Percentiles rank a stretch among this genome's conserved stretches.
Evolutionary conservation across 2,329 filamentous ascomycete species (phyloP).

Genomic region (Hypomyces rosellus): DNA sequence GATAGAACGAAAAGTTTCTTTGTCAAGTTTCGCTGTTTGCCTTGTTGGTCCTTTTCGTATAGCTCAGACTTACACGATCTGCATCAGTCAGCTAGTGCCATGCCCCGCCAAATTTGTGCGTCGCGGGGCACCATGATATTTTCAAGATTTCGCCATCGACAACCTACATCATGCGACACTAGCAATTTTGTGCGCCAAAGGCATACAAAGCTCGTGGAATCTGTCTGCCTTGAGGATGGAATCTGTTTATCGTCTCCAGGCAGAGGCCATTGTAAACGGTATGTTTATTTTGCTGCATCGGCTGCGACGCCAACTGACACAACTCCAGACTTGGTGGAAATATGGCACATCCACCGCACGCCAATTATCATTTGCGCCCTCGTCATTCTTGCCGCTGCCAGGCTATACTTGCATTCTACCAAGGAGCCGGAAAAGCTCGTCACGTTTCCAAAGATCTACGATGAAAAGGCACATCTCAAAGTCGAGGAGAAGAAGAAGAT

Average conservation of each 20-base stretch:
- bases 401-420: slow-evolving; percentile 37
- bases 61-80: background rate
- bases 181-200: slow-evolving; percentile 5
- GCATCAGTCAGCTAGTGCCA: slow-evolving; percentile 4
- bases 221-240: slow-evolving; percentile 11
- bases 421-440: slow-evolving; percentile 29
- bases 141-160: slow-evolving; percentile 6
- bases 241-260: slow-evolving; percentile 5
- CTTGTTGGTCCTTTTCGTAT: background rate
- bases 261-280: slow-evolving; percentile 10
- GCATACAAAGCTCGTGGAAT: background rate
- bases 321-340: slow-evolving; percentile 30
- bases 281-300: background rate
- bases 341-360: slow-evolving; percentile 43
- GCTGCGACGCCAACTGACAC: slow-evolving; percentile 2
- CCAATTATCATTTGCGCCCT: slow-evolving; percentile 36
- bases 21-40: background rate
- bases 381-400: slow-evolving; percentile 31
- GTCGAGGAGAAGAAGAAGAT: slow-evolving; percentile 2
- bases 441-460: slow-evolving; percentile 31
- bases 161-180: slow-evolving; percentile 6
- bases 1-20: background rate
- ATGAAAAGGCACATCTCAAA: slow-evolving; percentile 15
- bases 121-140: slow-evolving; percentile 13
- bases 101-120: slow-evolving; percentile 17